A percentile compares a stretch with the other conserved stretches of the same genome.
Evolutionary conservation across 208 protist species (phyloP).

Genomic region (Lotmaria passim): DNA sequence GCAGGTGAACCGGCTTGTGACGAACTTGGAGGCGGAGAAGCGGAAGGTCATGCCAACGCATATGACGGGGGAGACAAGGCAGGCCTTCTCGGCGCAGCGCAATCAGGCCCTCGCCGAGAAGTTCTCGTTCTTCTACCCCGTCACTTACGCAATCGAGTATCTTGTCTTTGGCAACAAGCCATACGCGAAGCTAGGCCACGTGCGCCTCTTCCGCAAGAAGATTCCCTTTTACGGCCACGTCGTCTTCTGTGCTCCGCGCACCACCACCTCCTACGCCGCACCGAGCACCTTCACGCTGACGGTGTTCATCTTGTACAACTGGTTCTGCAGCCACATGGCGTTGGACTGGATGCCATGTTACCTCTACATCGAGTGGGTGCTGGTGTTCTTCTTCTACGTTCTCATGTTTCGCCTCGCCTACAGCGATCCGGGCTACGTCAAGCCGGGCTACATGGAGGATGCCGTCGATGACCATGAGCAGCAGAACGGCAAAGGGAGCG

Average conservation of each 20-base stretch:
- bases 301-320: conserved; percentile 39
- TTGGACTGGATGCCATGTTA: conserved; percentile 46
- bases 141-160: conserved; percentile 76
- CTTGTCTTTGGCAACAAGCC: conserved; percentile 76
- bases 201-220: conserved; percentile 79
- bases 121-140: conserved; percentile 71
- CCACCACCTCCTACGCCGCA: conserved; percentile 73
- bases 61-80: conserved; percentile 69
- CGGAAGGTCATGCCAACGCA: conserved; percentile 55
- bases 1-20: conserved; percentile 60
- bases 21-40: conserved; percentile 55
- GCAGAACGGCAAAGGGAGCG: conserved; percentile 5
- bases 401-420: conserved; percentile 61
- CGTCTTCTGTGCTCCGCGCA: conserved; percentile 70
- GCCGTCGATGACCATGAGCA: neutral
- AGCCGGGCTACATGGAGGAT: conserved; percentile 69
- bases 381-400: conserved; percentile 52
- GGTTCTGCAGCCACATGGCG: conserved; percentile 38
- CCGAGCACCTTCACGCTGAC: conserved; percentile 40
- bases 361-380: conserved; percentile 34
- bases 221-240: conserved; percentile 65
- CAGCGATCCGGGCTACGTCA: conserved; percentile 82
- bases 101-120: conserved; percentile 61
- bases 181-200: conserved; percentile 64
- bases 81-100: conserved; percentile 71